Base-by-base conservation (phyloP, 1,284 basidiomycete species). In the Pseudozyma flocculosa region DNA sequence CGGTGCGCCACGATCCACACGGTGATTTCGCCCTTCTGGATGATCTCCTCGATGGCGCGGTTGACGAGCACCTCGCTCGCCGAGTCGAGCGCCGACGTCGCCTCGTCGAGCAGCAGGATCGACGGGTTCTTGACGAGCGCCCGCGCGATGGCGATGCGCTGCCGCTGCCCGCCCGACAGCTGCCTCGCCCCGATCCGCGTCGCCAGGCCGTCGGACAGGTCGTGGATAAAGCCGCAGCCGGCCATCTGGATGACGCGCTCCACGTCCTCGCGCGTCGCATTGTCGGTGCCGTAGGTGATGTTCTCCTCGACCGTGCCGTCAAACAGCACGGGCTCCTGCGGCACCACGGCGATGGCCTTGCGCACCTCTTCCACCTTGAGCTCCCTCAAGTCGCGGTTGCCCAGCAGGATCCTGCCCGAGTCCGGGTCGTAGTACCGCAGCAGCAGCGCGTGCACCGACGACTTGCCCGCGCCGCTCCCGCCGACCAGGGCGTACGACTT, bases 151-250 rank as follows among this genome's bases (percentile, higher is more conserved):
- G 81, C 81, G 23, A 82, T 79, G 18, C 81, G 70, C 64, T 82
- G 82, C 34, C 80, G 64, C 60, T 82, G 82, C 23, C 81, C 82
- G 11, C 81, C 81, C 14, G 58, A 62, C 19, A 78, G 45, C 54
- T 77, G 73, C 21, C 75, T 63, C 1, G 78, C 68, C n/a, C 78
- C 78, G 29, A 79, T 76, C 59, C 84, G 81, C 1, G 89, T 90
- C 61, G 89, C 87, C 57, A 89, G 87, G 0, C 87, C 90, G 50
- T 90, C 83, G 13, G 93, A 92, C 82, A 98, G 85, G 2, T 87
- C 86, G 85, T 89, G 89, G 39, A 98, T 87, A 74, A 96, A 98
- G 70, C 94, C 91, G 78, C 94, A 97, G 72, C 97, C 95, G 3
- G 94, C 93, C 60, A 89, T 84, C 13, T 87, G 82, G 0, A 93